A percentile compares a stretch with the other conserved stretches of the same genome.
Conservation (phyloP, 257 asterid genomes). For the Fraxinus anomala region DNA sequence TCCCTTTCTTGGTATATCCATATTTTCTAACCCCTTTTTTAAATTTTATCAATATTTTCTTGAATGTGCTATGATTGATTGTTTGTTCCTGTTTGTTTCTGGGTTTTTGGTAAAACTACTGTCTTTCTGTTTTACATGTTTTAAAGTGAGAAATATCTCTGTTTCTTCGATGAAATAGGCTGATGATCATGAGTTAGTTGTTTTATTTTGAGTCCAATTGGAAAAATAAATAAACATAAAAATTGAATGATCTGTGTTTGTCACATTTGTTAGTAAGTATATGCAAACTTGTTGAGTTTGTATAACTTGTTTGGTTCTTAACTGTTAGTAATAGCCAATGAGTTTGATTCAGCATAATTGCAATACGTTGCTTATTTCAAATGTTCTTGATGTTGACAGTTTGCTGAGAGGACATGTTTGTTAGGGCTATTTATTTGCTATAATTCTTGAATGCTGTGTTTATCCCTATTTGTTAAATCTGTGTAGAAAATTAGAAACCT, state of each 20-base stretch:
- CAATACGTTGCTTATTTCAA: not conserved
- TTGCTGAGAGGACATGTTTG: not conserved
- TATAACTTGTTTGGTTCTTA: not conserved
- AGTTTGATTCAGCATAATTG: not conserved
- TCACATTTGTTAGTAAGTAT: not conserved
- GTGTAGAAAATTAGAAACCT: not conserved
- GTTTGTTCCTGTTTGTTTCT: not conserved
- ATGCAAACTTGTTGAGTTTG: not conserved
- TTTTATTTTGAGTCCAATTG: not conserved
- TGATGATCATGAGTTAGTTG: not conserved
- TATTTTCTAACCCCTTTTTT: not conserved
- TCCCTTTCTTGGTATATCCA: slow-evolving; percentile 77
- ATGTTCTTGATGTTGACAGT: not conserved
- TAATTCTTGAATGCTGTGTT: not conserved
- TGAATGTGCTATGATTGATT: not conserved
- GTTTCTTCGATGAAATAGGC: not conserved
- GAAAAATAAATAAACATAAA: no score
- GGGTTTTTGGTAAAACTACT: not conserved
- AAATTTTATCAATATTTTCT: not conserved
- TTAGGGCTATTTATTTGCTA: not conserved
- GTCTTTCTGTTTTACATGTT: not conserved
- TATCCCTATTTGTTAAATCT: not conserved
- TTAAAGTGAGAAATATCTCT: not conserved
- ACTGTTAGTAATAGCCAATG: not conserved
- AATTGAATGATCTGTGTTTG: not conserved